Base-by-base conservation (phyloP, 2,329 filamentous ascomycete species). In the Botrytis galanthina region DNA sequence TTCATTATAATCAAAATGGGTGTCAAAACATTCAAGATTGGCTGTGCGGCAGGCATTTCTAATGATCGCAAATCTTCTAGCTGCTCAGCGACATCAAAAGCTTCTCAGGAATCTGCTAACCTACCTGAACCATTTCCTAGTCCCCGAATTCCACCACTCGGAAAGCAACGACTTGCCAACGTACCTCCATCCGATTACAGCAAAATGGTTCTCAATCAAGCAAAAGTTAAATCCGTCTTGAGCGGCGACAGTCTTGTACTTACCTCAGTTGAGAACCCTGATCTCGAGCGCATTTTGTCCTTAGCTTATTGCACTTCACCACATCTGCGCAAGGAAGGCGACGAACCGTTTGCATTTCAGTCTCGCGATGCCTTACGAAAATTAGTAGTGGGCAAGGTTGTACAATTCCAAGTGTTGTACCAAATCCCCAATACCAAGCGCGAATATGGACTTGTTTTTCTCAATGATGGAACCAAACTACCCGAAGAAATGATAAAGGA, bases 211-310 rank as follows among this genome's bases (percentile, higher is more conserved):
- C 76, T 80, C 64, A 77, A 79, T 79, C 83, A 90, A 82, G 89
- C 91, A 82, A 92, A 91, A 80, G 95, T 98, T 84, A 99, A 99
- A 88, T 93, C 92, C 82, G 93, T 97, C 78, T 86, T 97, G 80
- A 98, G 95, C 80, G 96, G 96, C 80, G 96, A 98, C 86, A 97
- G 95, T 42, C 85, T 98, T 79, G 86, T 98, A 77, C 86, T 98
- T 80, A 90, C 91, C 79, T 94, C 93, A 83, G 87, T 93, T 81
- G 91, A 91, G 83, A 95, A 97, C 82, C 92, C 93, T 51, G 87
- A 89, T 77, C 89, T 92, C 83, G 96, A 98, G 85, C 92, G 94
- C 80, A 93, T 88, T 70, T 87, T 99, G 79, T 97, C 94, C 80
- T 87, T 99, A 77, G 96, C 96, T 79, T 98, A 94, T 84, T 94